Percentiles rank a stretch among this genome's conserved stretches.
Evolutionary conservation across 2,329 filamentous ascomycete genomes (phyloP).

Genomic region (Aureobasidium namibiae): DNA sequence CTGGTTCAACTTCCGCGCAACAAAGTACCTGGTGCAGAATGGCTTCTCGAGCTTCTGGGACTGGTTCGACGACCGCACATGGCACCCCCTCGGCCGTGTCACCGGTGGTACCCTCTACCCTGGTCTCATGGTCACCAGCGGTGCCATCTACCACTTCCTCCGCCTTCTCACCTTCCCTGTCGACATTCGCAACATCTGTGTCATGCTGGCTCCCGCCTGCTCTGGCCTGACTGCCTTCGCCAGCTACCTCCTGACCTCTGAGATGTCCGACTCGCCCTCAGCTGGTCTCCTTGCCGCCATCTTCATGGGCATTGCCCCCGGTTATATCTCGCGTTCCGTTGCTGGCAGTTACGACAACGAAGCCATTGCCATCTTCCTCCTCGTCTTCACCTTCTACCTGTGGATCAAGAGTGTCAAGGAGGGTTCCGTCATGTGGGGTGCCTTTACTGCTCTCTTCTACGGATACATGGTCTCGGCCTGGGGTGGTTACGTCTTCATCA

Average conservation of each 20-base stretch:
- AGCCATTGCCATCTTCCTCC: conserved; percentile 96
- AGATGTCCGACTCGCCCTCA: conserved; percentile 93
- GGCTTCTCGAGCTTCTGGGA: conserved; percentile 99
- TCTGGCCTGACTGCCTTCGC: conserved; percentile 90
- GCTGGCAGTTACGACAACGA: conserved; percentile 99
- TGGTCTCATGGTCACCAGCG: conserved; percentile 97
- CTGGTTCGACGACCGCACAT: conserved; percentile 99
- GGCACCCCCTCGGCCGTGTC: conserved; percentile 96
- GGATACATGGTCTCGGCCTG: conserved; percentile 99
- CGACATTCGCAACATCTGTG: conserved; percentile 98
- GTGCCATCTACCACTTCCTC: conserved; percentile 89
- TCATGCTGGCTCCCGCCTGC: conserved; percentile 87
- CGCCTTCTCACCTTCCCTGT: conserved; percentile 83
- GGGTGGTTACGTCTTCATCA: conserved; percentile 99
- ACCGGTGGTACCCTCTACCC: conserved; percentile 98
- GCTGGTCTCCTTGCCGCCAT: conserved; percentile 87
- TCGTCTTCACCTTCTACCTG: conserved; percentile 96
- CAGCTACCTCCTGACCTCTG: conserved; percentile 88
- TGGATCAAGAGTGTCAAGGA: conserved; percentile 99
- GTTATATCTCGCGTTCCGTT: conserved; percentile 96
- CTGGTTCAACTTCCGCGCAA: conserved; percentile 99
- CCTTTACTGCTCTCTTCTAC: conserved; percentile 89
- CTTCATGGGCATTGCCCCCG: conserved; percentile 96
- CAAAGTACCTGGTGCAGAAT: conserved; percentile 93
- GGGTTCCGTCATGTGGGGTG: conserved; percentile 94